A percentile compares a stretch with the other conserved stretches of the same genome.
Evolutionary conservation across 441 rosid species (phyloP).

Genomic region (Dalechampia spathulata): DNA sequence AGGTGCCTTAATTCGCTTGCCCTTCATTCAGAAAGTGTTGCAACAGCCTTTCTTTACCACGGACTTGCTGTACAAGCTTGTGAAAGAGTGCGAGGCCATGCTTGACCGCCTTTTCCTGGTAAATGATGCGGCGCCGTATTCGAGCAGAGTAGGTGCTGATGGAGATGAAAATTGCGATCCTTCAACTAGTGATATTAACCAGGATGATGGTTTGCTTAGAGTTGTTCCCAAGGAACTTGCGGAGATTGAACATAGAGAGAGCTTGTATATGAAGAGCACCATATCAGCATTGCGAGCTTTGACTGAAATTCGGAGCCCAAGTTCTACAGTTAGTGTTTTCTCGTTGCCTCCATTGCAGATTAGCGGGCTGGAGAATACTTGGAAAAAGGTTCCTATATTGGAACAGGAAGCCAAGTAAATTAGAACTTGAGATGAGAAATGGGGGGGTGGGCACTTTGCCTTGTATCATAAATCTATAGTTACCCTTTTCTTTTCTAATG

Average conservation of each 20-base stretch:
- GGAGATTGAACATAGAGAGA: slow-evolving; percentile 54
- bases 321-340: slow-evolving; percentile 75
- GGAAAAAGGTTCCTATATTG: slow-evolving; percentile 26
- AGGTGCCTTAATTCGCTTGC: slow-evolving; percentile 60
- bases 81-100: slow-evolving; percentile 67
- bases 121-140: slow-evolving; percentile 10
- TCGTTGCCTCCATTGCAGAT: slow-evolving; percentile 74
- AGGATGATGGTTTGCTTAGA: background rate
- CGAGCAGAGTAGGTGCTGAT: slow-evolving; percentile 8
- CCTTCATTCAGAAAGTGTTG: slow-evolving; percentile 68
- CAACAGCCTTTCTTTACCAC: slow-evolving; percentile 83
- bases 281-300: slow-evolving; percentile 59
- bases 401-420: slow-evolving; percentile 24
- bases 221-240: slow-evolving; percentile 43
- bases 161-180: slow-evolving; percentile 15
- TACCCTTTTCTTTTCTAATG: too few species aligned
- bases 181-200: slow-evolving; percentile 5
- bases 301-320: slow-evolving; percentile 71
- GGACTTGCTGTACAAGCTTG: slow-evolving; percentile 62
- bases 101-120: slow-evolving; percentile 51
- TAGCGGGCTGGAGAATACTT: slow-evolving; percentile 21
- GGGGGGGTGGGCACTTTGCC: background rate
- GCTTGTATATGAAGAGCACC: slow-evolving; percentile 62
- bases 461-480: background rate
- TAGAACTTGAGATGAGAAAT: background rate